phyloP scores from a whole-genome alignment of 176 grass and related monocot genomes.

The Oryza glaberrima region DNA sequence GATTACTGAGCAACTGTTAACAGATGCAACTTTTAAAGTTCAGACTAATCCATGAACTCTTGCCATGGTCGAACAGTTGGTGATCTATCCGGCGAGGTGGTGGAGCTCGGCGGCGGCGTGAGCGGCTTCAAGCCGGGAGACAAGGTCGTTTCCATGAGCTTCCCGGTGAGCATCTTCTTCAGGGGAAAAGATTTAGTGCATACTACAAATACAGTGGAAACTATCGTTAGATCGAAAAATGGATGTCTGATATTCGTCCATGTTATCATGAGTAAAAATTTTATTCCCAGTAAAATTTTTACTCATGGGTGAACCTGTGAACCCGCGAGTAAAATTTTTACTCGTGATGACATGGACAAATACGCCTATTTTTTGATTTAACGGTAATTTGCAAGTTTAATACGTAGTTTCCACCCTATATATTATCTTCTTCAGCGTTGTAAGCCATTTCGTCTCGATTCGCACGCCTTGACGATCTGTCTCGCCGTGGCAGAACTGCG shows the following conservation, averaged over 20 bases:
- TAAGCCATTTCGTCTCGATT: not conserved
- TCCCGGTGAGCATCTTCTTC: slow-evolving; percentile 43
- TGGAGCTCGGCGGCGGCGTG: slow-evolving; percentile 65
- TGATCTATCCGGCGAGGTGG: slow-evolving; percentile 73
- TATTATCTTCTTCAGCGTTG: not conserved
- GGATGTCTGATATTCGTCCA: too few species aligned
- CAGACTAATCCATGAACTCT: slow-evolving; percentile 2
- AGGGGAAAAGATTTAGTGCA: too few species aligned
- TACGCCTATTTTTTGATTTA: too few species aligned
- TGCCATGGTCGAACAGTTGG: slow-evolving; percentile 46
- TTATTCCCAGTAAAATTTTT: too few species aligned
- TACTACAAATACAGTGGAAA: too few species aligned
- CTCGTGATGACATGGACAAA: too few species aligned
- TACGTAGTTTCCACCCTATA: too few species aligned
- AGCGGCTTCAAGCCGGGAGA: slow-evolving; percentile 74
- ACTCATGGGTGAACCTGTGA: too few species aligned
- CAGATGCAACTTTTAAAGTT: not conserved
- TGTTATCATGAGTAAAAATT: too few species aligned
- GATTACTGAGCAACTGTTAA: not conserved
- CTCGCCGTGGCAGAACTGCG: slow-evolving; percentile 50
- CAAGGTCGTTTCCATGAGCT: slow-evolving; percentile 70
- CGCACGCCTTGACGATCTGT: not conserved
- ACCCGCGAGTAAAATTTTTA: too few species aligned
- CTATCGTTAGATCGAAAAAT: too few species aligned
- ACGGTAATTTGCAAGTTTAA: too few species aligned